Percentiles rank a stretch among this genome's conserved stretches.
phyloP scores from a whole-genome alignment of 2,329 filamentous ascomycete species.

The Epichloe coenophiala region DNA sequence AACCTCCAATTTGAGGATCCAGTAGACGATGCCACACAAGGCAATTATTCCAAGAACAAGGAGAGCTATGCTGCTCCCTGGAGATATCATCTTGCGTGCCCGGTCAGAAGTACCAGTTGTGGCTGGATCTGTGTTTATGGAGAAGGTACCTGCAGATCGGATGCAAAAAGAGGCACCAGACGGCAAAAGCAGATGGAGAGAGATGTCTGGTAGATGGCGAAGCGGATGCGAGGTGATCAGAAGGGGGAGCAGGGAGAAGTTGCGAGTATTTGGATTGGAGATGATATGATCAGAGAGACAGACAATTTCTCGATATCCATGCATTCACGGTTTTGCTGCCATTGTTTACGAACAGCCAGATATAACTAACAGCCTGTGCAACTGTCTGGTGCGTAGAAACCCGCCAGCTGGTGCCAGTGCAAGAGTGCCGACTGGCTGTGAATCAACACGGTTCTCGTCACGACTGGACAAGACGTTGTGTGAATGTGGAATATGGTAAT shows the following conservation, averaged over 20 bases:
- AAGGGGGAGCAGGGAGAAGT: not conserved
- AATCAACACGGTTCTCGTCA: not conserved
- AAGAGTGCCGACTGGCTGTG: not conserved
- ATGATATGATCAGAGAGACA: not conserved
- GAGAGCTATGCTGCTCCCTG: slow-evolving; percentile 16
- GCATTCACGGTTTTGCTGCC: not conserved
- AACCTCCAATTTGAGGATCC: slow-evolving; percentile 17
- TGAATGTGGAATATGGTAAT: not conserved
- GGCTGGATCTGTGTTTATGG: not conserved
- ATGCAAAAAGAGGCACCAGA: not conserved
- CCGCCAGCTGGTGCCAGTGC: not conserved
- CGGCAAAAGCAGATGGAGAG: not conserved
- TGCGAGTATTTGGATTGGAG: not conserved
- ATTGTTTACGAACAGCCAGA: not conserved
- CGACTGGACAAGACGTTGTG: not conserved
- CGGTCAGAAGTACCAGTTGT: not conserved
- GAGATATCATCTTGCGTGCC: slow-evolving; percentile 4
- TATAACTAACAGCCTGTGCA: not conserved
- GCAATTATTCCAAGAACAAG: slow-evolving; percentile 18
- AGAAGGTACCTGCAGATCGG: not conserved
- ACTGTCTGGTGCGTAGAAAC: not conserved
- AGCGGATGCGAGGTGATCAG: not conserved
- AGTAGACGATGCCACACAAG: slow-evolving; percentile 16
- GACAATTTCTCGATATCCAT: not conserved
- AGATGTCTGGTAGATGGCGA: not conserved